These are phyloP conservation scores for Setaria viridis DNA, from an alignment of 202 grass and related monocot species.

Conservation along the genomic window DNA sequence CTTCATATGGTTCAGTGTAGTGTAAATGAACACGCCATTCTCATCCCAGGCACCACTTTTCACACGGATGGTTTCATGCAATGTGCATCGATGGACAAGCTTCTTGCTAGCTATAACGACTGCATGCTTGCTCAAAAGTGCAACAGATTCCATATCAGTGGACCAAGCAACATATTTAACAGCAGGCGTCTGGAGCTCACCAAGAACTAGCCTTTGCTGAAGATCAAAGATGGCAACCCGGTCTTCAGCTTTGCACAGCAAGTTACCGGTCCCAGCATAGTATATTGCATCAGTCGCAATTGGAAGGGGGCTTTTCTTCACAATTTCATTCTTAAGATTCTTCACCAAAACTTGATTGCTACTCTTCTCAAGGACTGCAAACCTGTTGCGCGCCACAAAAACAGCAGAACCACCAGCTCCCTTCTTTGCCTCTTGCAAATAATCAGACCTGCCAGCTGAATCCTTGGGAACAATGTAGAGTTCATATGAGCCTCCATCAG, in stretches of 20 bases:
- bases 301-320: conserved; percentile 93
- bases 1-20: conserved; percentile 98
- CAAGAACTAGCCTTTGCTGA: conserved; percentile 89
- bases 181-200: conserved; percentile 86
- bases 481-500: conserved; percentile 92
- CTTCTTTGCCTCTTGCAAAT: conserved; percentile 91
- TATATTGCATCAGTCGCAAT: conserved; percentile 89
- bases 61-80: conserved; percentile 97
- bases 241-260: conserved; percentile 95
- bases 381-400: conserved; percentile 97
- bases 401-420: conserved; percentile 83
- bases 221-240: conserved; percentile 93
- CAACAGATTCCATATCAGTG: conserved; percentile 77
- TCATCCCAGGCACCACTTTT: conserved; percentile 99
- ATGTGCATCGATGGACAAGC: conserved; percentile 83
- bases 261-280: conserved; percentile 93
- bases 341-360: conserved; percentile 94
- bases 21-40: conserved; percentile 91
- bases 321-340: conserved; percentile 97
- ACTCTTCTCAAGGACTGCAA: conserved; percentile 95
- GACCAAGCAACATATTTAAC: conserved; percentile 97
- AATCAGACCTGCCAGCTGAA: conserved; percentile 70
- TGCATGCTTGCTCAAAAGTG: conserved; percentile 69
- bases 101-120: conserved; percentile 93
- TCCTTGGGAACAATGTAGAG: conserved; percentile 90